Percentiles rank a stretch among this genome's conserved stretches.
phyloP scores from a whole-genome alignment of 108 stramenopile genomes.

The Cyclotella atomus region DNA sequence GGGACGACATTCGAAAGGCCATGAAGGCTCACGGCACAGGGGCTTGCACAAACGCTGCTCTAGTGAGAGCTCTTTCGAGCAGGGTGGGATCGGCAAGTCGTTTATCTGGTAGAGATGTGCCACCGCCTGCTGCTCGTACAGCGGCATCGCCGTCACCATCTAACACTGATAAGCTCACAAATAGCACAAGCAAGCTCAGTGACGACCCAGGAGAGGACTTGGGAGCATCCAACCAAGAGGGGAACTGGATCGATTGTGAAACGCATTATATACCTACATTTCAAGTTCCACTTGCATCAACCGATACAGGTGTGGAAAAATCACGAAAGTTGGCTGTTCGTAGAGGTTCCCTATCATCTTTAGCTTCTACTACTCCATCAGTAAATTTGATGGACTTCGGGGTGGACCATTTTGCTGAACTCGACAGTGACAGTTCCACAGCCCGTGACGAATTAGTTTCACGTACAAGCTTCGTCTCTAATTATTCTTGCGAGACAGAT shows the following conservation, averaged over 20 bases:
- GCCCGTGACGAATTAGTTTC: neutral
- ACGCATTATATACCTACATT: too few species aligned
- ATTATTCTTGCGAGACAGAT: neutral
- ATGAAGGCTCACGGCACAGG: slow-evolving; percentile 13
- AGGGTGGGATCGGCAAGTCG: neutral
- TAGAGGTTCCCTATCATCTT: neutral
- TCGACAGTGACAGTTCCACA: neutral
- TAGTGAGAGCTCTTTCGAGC: slow-evolving; percentile 18
- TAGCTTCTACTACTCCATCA: neutral
- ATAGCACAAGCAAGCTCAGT: neutral
- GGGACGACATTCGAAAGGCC: slow-evolving; percentile 24
- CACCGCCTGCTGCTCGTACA: neutral
- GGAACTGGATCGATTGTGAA: neutral
- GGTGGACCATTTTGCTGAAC: neutral
- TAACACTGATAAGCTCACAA: neutral
- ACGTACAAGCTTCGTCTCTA: neutral
- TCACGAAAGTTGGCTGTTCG: neutral
- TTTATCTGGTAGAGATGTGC: neutral
- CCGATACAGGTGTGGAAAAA: neutral
- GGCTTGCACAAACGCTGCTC: slow-evolving; percentile 26
- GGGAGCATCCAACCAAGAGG: neutral
- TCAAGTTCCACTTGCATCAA: neutral
- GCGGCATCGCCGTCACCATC: neutral
- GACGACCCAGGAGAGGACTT: neutral
- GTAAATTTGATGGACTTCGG: slow-evolving; percentile 16